These are phyloP conservation scores for Metschnikowia anglica DNA, from an alignment of 805 yeast species.

Conservation along the genomic window DNA sequence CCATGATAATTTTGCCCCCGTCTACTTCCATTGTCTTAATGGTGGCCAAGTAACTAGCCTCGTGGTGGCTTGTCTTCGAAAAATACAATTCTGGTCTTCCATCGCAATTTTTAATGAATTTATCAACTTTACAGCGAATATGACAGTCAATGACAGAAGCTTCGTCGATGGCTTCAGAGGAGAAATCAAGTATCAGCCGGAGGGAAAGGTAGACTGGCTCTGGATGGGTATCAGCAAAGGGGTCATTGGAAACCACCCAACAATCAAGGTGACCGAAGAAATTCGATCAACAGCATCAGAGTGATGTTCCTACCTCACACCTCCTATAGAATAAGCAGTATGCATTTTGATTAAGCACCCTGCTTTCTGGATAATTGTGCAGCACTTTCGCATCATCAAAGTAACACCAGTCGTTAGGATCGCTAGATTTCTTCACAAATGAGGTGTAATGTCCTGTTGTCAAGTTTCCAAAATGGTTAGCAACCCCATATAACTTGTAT, in stretches of 20 bases:
- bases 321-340: slow-evolving; percentile 76
- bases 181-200: slow-evolving; percentile 49
- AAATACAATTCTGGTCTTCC: slow-evolving; percentile 82
- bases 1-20: slow-evolving; percentile 60
- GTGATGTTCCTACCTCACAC: not conserved
- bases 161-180: slow-evolving; percentile 82
- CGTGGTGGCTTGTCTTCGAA: slow-evolving; percentile 81
- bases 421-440: slow-evolving; percentile 55
- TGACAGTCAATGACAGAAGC: slow-evolving; percentile 76
- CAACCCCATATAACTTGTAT: slow-evolving; percentile 76
- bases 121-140: slow-evolving; percentile 68
- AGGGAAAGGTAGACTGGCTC: slow-evolving; percentile 56
- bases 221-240: slow-evolving; percentile 65
- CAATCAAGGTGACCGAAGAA: slow-evolving; percentile 34
- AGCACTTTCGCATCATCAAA: slow-evolving; percentile 79
- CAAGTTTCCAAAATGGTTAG: slow-evolving; percentile 79
- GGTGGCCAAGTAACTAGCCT: slow-evolving; percentile 87
- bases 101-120: slow-evolving; percentile 87
- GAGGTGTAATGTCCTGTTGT: slow-evolving; percentile 90
- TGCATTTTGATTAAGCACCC: slow-evolving; percentile 71
- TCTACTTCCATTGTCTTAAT: slow-evolving; percentile 82
- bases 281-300: not conserved
- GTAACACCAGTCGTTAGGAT: slow-evolving; percentile 59
- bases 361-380: slow-evolving; percentile 46
- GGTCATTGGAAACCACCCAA: slow-evolving; percentile 58